Evolutionary conservation across 2,329 filamentous ascomycete genomes (phyloP), one percentile per base, ranked within the genome.

Genomic region (Salinomyces thailandicus): DNA sequence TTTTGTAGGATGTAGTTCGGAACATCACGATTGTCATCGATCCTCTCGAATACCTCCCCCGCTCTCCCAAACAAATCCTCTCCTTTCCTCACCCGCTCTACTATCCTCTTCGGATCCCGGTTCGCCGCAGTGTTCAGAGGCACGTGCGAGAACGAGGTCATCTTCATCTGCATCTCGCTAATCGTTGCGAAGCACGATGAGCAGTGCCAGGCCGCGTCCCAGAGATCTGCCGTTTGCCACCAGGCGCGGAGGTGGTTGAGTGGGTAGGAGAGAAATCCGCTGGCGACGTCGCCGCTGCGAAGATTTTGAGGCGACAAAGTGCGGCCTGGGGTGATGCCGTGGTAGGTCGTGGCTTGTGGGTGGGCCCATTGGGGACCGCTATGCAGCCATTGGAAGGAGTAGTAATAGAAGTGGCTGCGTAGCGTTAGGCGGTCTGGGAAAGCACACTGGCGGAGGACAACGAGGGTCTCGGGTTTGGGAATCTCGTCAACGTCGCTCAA

Each of bases 401-500:
- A 52, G 42, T 52, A 49, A 38, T 53, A 54, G 43, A 53, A 53
- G 20, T 47, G 35, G 26, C 45, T 51, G 20, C 43, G 36, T 27
- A 55, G 34, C n/a, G 50, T 55, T 30, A 55, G 32, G 2, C 52
- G 38, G 6, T 47, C 44, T 7, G 52, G 51, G 29, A 53, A 41
- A 8, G 39, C 33, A 38, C 52, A 55, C 26, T 49, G 40, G 8
- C 50, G 47, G 12, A 55, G 40, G 7, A 50, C 35, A 4, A 44
- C 31, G n/a, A 53, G 20, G 5, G 47, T 47, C 11, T 45, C 44
- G 1, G 51, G 52, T 35, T 50, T 54, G 1, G 73, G 72, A 2
- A 79, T 68, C 58, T 79, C 75, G 53, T 77, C 73, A 12, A 77
- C 68, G 49, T 78, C 74, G 37, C 73, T 68, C 2, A 78, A 69